Evolutionary conservation across 805 yeast genomes (phyloP), one percentile per base, ranked within the genome.

Genomic region (Teunomyces barrocoloradensis): DNA sequence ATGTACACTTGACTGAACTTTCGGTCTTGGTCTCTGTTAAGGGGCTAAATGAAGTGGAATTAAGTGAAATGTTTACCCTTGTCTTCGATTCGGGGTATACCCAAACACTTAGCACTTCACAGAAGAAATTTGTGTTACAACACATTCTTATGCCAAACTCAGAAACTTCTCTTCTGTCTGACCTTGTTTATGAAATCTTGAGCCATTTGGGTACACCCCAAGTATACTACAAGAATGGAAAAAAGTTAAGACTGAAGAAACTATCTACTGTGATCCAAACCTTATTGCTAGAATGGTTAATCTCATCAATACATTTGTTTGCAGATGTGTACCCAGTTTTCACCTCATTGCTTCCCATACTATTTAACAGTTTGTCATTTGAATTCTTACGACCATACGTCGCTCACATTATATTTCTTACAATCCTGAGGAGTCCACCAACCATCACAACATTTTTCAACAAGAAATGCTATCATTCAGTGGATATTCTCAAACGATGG

Each of bases 401-500:
- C 9, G 47, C 56, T 2, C 48, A 50, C 17, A 36, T 53, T 27
- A 48, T 53, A 5, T 46, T 50, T 18, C 28, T 53, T 9, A 39
- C 43, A 10, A 15, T 47, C 2, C 37, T 45, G 46, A 48, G 32
- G 18, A 23, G 40, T 12, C 11, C 29, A 5, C 18, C 23, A 5
- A 23, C 47, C 6, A 13, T 43, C 29, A 38, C 40, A 43, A 48
- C 51, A n/a, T 45, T 28, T n/a, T 39, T 21, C 20, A 49, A 49
- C 20, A 27, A 42, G 13, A 37, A 33, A 13, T 23, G 40, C 17
- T 33, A 12, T 10, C 48, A 40, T 17, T n/a, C 36, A 4, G 25
- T 43, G 18, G 35, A 35, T 13, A 33, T 9, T n/a, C 40, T 48
- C 13, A 53, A 53, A 29, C 43, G 43, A 6, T 69, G 73, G 73